Evolutionary conservation across 495 filamentous ascomycete species (phyloP), one percentile per base, ranked within the genome.

Genomic region (Xylaria intraflava): DNA sequence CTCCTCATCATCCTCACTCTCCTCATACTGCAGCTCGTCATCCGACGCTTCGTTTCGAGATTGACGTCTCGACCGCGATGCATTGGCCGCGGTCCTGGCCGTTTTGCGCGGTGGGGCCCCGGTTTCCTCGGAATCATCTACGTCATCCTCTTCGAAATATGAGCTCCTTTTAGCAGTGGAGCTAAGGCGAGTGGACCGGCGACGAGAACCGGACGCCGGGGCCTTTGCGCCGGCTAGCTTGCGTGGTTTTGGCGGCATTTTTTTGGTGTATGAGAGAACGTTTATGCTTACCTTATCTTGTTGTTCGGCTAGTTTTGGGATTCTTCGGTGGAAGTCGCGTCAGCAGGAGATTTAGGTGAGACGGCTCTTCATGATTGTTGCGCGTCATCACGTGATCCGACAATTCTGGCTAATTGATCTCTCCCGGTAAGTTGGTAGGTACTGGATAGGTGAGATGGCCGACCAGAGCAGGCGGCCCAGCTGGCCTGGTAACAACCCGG

Each of bases 161-260:
- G 56, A 58, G 60, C 70, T 73, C 62, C 65, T 74, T 52, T 58
- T 67, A 8, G 53, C 56, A 4, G 62, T 57, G 1, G 61, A 62
- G 52, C 65, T 64, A 40, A 70, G 49, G 53, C 72, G 72, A 23
- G 51, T 24, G 7, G 72, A 74, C 27, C 63, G 62, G 22, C 71
- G 69, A 22, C 70, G 71, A 8, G 58, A 48, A 31, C 16, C 35
- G 9, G 24, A 22, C 20, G 54, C 51, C 7, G 57, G 29, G 3
- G 46, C 49, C 36, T 46, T 43, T 6, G 51, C 49, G 24, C 62
- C 56, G 17, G 55, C 49, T 9, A 53, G 50, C 5, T 35, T 50
- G 40, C 59, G 59, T 43, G 62, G 62, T 38, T 36, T 65, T 3
- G 62, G 33, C 9, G 64, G 57, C 64, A 67, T 67, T 46, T 44